A percentile compares a stretch with the other conserved stretches of the same genome.
These are phyloP conservation scores for Symbiodinium pilosum DNA, from an alignment of 73 alveolate species.

Conservation along the genomic window DNA sequence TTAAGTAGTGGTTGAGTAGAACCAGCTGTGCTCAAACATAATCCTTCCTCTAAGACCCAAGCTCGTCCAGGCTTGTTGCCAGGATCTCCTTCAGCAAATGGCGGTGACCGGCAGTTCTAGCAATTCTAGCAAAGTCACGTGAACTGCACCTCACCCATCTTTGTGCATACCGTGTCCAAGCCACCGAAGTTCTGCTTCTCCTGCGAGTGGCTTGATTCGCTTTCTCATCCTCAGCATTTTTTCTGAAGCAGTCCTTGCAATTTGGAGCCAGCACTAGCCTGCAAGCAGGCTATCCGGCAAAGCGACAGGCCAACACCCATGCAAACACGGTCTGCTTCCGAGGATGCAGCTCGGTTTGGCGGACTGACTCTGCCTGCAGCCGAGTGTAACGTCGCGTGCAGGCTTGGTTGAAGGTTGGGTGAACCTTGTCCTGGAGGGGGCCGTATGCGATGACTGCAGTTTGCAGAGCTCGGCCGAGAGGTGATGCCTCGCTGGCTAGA, in stretches of 20 bases:
- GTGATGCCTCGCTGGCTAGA: slow-evolving; percentile 16
- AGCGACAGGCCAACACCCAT: too few relatives aligned
- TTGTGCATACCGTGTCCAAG: slow-evolving; percentile 57
- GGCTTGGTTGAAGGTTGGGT: too few relatives aligned
- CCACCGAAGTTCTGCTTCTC: slow-evolving; percentile 92
- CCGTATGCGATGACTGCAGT: slow-evolving; percentile 79
- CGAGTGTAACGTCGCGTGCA: too few relatives aligned
- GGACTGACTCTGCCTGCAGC: too few relatives aligned
- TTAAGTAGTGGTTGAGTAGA: too few relatives aligned
- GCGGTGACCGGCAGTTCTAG: background rate
- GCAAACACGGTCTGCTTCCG: too few relatives aligned
- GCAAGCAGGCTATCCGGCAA: too few relatives aligned
- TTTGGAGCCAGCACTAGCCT: slow-evolving; percentile 84
- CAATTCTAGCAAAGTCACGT: too few relatives aligned
- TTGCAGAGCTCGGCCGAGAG: slow-evolving; percentile 83
- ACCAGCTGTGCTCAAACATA: too few relatives aligned
- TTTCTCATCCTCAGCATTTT: background rate
- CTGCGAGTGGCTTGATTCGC: background rate
- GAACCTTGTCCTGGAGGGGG: slow-evolving; percentile 35
- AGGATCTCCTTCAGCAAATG: slow-evolving; percentile 28
- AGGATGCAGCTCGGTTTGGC: too few relatives aligned
- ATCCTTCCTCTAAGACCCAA: background rate
- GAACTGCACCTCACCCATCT: slow-evolving; percentile 25
- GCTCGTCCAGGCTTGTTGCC: slow-evolving; percentile 46
- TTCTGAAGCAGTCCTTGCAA: slow-evolving; percentile 37